Conservation (phyloP, 2,329 filamentous ascomycete genomes). For the Trichothecium roseum region DNA sequence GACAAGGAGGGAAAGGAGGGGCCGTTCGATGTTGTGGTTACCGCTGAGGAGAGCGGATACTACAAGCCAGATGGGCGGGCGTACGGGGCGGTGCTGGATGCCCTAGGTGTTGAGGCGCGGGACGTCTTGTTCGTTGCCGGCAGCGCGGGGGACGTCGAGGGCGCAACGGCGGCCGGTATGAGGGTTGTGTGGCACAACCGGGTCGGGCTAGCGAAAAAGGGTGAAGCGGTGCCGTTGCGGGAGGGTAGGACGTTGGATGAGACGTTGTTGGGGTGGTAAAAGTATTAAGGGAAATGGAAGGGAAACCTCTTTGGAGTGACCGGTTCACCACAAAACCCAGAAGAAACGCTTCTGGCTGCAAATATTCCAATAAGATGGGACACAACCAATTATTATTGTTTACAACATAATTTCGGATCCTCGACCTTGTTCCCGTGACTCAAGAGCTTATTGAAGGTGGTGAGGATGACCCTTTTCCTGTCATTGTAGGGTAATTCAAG, state of each 20-base stretch:
- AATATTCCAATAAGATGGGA: too few species aligned
- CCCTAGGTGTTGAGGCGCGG: constrained; percentile 12
- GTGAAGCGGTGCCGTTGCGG: constrained; percentile 11
- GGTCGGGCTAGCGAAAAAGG: constrained; percentile 15
- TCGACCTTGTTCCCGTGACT: too few species aligned
- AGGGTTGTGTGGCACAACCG: constrained; percentile 27
- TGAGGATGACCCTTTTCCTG: too few species aligned
- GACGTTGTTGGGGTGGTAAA: constrained; percentile 8
- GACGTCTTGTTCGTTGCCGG: constrained; percentile 26
- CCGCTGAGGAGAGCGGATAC: constrained; percentile 27
- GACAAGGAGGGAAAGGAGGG: constrained; percentile 5
- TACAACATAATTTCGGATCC: too few species aligned
- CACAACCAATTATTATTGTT: too few species aligned
- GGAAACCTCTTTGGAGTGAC: too few species aligned
- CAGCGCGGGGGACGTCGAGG: constrained; percentile 27
- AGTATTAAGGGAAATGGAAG: too few species aligned
- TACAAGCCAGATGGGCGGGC: constrained; percentile 24
- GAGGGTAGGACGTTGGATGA: constrained; percentile 13
- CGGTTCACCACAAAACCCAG: too few species aligned
- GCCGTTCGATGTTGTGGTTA: constrained; percentile 21
- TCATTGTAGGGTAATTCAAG: too few species aligned
- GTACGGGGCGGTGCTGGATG: constrained; percentile 18
- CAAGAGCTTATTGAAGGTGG: too few species aligned
- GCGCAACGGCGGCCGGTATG: constrained; percentile 25
- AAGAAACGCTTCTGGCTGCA: too few species aligned